A percentile compares a stretch with the other conserved stretches of the same genome.
phyloP scores from a whole-genome alignment of 768 basidiomycete species.

The Collybia mongolica region DNA sequence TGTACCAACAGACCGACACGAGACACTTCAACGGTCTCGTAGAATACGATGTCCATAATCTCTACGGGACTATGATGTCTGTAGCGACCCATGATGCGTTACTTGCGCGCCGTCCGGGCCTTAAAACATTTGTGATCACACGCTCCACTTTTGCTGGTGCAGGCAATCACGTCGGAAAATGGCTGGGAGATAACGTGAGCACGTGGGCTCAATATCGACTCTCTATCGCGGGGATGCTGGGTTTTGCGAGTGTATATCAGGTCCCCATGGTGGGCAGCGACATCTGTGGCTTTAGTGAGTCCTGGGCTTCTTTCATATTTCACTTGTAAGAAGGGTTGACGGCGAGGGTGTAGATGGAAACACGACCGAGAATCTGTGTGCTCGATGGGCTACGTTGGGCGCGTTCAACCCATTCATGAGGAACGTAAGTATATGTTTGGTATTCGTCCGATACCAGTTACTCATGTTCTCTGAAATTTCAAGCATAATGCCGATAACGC shows the following conservation, averaged over 20 bases:
- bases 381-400: too few relatives aligned
- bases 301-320: not conserved
- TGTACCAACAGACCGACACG: constrained; percentile 35
- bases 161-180: constrained; percentile 67
- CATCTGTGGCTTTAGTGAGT: too few relatives aligned
- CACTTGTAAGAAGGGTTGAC: too few relatives aligned
- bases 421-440: constrained; percentile 44
- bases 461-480: not conserved
- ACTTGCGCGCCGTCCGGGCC: too few relatives aligned
- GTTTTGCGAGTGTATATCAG: constrained; percentile 64
- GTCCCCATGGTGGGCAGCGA: constrained; percentile 78
- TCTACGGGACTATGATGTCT: constrained; percentile 76
- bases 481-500: constrained; percentile 56
- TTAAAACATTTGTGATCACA: constrained; percentile 64
- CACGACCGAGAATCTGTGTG: constrained; percentile 68
- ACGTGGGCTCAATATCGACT: constrained; percentile 56
- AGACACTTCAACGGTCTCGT: constrained; percentile 58
- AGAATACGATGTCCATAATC: constrained; percentile 64
- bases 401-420: constrained; percentile 82
- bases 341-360: constrained; percentile 40
- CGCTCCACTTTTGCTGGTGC: constrained; percentile 75
- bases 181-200: constrained; percentile 69
- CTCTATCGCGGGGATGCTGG: constrained; percentile 64
- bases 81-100: constrained; percentile 58
- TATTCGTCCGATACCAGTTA: not conserved